Percentiles rank a stretch among this genome's conserved stretches.
Conservation (phyloP, 2,329 filamentous ascomycete species). For the Cercospora sp. region DNA sequence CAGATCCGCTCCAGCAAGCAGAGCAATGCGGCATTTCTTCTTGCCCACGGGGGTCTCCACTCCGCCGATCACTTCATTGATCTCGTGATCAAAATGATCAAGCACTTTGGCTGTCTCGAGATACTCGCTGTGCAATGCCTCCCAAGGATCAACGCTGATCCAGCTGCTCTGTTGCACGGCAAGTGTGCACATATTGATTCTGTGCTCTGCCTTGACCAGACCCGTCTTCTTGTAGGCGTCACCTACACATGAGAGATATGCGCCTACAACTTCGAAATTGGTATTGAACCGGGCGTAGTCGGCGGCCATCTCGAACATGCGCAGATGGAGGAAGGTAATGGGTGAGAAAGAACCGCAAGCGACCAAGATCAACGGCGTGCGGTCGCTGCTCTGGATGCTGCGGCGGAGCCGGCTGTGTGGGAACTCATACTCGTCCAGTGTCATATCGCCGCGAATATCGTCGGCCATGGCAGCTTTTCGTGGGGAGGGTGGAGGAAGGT, state of each 20-base stretch:
- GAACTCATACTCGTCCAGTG: constrained; percentile 58
- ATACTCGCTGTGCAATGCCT: constrained; percentile 81
- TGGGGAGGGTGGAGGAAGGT: neutral
- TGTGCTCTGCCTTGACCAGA: constrained; percentile 69
- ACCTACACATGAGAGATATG: constrained; percentile 77
- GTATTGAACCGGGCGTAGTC: constrained; percentile 75
- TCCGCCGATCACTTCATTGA: constrained; percentile 76
- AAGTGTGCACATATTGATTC: constrained; percentile 83
- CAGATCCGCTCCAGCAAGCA: constrained; percentile 69
- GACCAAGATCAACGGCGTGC: constrained; percentile 65
- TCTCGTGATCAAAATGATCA: constrained; percentile 87
- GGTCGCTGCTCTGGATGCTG: constrained; percentile 55
- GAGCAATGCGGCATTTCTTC: constrained; percentile 70
- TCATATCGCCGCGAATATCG: constrained; percentile 33
- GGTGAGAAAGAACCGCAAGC: constrained; percentile 60
- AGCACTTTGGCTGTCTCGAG: constrained; percentile 85
- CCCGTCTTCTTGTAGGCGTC: constrained; percentile 79
- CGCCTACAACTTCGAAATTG: constrained; percentile 81
- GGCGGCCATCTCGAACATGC: constrained; percentile 85
- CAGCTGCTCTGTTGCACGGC: constrained; percentile 75
- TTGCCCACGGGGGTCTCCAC: constrained; percentile 68
- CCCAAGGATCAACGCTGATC: constrained; percentile 85
- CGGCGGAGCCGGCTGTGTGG: constrained; percentile 61
- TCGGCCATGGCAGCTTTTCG: constrained; percentile 27
- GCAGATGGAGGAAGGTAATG: constrained; percentile 66